Evolutionary conservation across 306 rosid species (phyloP), one percentile per base, ranked within the genome.

Genomic region (Dryas alaskensis): DNA sequence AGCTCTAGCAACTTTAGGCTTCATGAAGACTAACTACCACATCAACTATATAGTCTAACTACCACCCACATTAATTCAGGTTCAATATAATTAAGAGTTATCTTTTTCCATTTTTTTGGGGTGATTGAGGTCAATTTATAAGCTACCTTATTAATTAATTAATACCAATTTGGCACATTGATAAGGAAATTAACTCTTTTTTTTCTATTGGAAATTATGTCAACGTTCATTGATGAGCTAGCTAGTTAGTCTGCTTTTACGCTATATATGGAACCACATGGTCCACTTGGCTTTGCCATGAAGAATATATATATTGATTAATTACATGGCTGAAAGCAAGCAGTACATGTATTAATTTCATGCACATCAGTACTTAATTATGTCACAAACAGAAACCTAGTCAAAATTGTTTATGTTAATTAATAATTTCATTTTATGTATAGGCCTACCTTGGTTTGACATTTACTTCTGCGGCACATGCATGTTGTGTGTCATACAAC

Each of bases 271-370:
- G 8, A 62, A 16, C 48, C 25, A 40, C 67, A 40, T 62, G 67
- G 49, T 62, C 49, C 67, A 62, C 67, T 39, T 62, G 67, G 49
- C 14, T 62, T 62, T 62, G 49, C 13, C 16, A n/a, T 9, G 12
- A 39, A 37, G 10, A 62, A 22, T 31, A 31, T 62, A 14, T 14
- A 39, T 61, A 42, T 40, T 25, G 1, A 37, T 60, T 5, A 31
- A 19, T 60, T 0, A 5, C 37, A 31, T 31, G 37, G 37, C 37
- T 31, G 37, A 31, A 31, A 31, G 37, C 37, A 31, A 31, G 37
- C 37, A 31, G 37, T 31, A 22, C 22, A 22, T 22, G 22, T 22
- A 31, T 31, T 31, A 31, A 31, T 31, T 31, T 31, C 37, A 31
- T 31, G 37, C 37, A 31, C 37, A 31, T 22, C 22, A 22, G 22